Base-by-base conservation (phyloP, 1,139 yeast genomes). In the Debaryomycetaceae sp. region DNA sequence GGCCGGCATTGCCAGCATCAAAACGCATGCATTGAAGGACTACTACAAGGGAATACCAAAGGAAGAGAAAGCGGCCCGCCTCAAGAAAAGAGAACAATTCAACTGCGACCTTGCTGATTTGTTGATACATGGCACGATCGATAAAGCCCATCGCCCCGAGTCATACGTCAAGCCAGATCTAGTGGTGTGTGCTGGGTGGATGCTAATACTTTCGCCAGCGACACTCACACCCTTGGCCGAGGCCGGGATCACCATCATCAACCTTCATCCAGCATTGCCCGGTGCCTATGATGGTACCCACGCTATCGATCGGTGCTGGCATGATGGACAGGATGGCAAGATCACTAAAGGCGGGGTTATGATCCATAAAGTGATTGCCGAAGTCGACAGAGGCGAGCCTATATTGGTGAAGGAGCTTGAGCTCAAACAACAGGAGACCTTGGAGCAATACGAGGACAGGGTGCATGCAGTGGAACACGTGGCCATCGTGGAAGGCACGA, bases 131-230 rank as follows among this genome's bases (percentile, higher is more conserved):
- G 78, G 78, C 3, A 48, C 54, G 27, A 53, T 56, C 23, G 58
- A 56, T 12, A 20, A 16, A 6, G 12, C 5, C 4, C 9, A 16
- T 9, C 10, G 18, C 18, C 49, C 45, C 18, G 39, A 46, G 6
- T 39, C 44, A 5, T 65, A 72, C 36, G 57, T 54, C 25, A 63
- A 65, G 44, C 97, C 98, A 3, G 83, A 83, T 43, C 66, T 91
- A 42, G 78, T 91, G 29, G 96, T 91, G 5, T 91, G 98, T 61
- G 98, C 98, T 6, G 98, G 98, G 2, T 91, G 98, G 97, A 82
- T 91, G 91, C 72, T 91, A 35, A 91, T 91, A 38, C 67, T 91
- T 41, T 83, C 96, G 2, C 80, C 88, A 2, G 66, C 75, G 12
- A 86, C 85, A 39, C 65, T 91, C 41, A 62, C 65, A 28, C 89